Base-by-base conservation (phyloP, 352 stramenopile species). In the Globisporangium acanthophoron region DNA sequence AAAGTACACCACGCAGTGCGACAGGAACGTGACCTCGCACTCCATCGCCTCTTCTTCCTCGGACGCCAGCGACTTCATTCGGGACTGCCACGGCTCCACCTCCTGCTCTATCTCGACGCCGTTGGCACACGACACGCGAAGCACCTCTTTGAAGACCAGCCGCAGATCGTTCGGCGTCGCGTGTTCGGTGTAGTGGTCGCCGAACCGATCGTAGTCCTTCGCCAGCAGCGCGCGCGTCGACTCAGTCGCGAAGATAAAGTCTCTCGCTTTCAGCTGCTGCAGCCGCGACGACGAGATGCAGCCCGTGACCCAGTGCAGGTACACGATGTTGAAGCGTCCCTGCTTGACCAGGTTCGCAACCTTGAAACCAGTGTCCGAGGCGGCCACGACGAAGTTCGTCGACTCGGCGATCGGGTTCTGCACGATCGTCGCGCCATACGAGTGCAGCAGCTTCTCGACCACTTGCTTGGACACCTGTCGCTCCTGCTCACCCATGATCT, bases 271-370 rank as follows among this genome's bases (percentile, higher is more conserved):
- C 4, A 79, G 37, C 13, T 66, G 56, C 15, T 79, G 24, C 41
- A 86, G 43, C 24, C 63, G 70, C 12, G 63, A 71, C 0, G 60
- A 58, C 35, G 48, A 45, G 1, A 90, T 63, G 11, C 80, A 89
- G 9, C 39, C 58, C 3, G 79, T 56, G n/a, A 92, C 55, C 80
- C 83, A 94, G 18, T 71, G 59, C 45, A 90, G 53, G 16, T 78
- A 72, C 31, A 92, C 63, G 24, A 94, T 80, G 55, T 92, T 80
- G 66, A 88, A 90, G 43, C 77, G 62, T 1, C 79, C 82, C 63
- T 94, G 85, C 61, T 89, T 90, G 50, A 88, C 89, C 51, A 92
- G 57, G 56, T 92, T 94, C 21, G 61, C 60, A 21, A 92, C 76
- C 66, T 92, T 94, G 45, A 94, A 85, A 2, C 85, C 85, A 21